phyloP scores from a whole-genome alignment of 106 monocot genomes.

The Dactylorhiza incarnata region DNA sequence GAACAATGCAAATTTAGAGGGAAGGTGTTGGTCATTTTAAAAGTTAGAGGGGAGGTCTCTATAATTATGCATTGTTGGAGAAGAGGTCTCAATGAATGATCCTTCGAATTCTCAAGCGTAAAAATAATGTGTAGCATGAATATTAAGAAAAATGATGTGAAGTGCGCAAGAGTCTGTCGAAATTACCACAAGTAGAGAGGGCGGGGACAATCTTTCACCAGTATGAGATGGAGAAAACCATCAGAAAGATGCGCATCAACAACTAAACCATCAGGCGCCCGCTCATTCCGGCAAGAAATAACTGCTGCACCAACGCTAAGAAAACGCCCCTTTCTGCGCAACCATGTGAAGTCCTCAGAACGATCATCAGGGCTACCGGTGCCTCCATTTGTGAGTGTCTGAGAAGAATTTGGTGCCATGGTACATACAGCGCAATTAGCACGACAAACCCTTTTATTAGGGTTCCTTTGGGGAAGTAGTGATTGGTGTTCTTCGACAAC shows the following conservation, averaged over 20 bases:
- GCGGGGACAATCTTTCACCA: conserved; percentile 77
- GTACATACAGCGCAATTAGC: conserved; percentile 53
- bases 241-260: conserved; percentile 87
- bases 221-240: conserved; percentile 91
- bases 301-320: conserved; percentile 84
- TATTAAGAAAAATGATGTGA: background rate
- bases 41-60: too few relatives aligned
- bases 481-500: conserved; percentile 4
- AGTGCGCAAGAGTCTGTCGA: background rate
- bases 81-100: too few relatives aligned
- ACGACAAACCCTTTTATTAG: conserved; percentile 33
- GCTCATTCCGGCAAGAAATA: conserved; percentile 93
- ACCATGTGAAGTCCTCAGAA: conserved; percentile 44
- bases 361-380: conserved; percentile 1
- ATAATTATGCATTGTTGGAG: too few relatives aligned
- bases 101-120: too few relatives aligned
- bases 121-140: too few relatives aligned
- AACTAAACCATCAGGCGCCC: conserved; percentile 87
- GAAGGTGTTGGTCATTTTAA: too few relatives aligned
- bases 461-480: conserved; percentile 13
- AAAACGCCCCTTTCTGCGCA: conserved; percentile 48
- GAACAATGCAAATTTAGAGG: too few relatives aligned
- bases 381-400: conserved; percentile 9
- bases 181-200: conserved; percentile 78
- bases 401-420: conserved; percentile 10